A percentile compares a stretch with the other conserved stretches of the same genome.
Conservation (phyloP, 345 rosid species). For the Arabis hirsuta region DNA sequence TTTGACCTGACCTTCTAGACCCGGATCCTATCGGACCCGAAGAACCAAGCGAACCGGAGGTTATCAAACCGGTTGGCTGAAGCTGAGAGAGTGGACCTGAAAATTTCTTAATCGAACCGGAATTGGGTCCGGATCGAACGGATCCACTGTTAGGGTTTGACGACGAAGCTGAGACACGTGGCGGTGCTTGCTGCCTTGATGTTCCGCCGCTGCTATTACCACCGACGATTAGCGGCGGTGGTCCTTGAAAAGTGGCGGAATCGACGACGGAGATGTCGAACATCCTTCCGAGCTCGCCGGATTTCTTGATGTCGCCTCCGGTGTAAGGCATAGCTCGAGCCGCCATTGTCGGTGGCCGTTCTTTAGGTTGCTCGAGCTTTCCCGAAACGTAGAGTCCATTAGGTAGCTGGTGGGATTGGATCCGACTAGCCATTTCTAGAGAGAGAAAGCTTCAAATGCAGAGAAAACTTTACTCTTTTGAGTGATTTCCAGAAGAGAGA, state of each 20-base stretch:
- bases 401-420: conserved; percentile 89
- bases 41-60: conserved; percentile 74
- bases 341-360: conserved; percentile 80
- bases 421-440: conserved; percentile 65
- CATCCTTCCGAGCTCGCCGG: conserved; percentile 96
- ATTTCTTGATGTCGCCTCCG: conserved; percentile 90
- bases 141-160: conserved; percentile 86
- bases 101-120: conserved; percentile 67
- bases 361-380: conserved; percentile 67
- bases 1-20: conserved; percentile 73
- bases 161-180: conserved; percentile 47
- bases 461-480: conserved; percentile 45
- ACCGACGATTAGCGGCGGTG: conserved; percentile 46
- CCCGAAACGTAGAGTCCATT: conserved; percentile 88
- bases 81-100: conserved; percentile 79
- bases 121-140: conserved; percentile 81
- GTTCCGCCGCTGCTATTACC: conserved; percentile 45
- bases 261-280: conserved; percentile 73
- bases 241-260: conserved; percentile 46
- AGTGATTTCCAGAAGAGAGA: conserved; percentile 40
- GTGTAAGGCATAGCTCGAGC: conserved; percentile 84
- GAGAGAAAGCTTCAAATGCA: conserved; percentile 30
- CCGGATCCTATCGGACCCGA: conserved; percentile 45
- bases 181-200: conserved; percentile 53
- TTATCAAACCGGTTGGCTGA: conserved; percentile 89